phyloP scores from a whole-genome alignment of 345 rosid species.

The Geranium rotundifolium region DNA sequence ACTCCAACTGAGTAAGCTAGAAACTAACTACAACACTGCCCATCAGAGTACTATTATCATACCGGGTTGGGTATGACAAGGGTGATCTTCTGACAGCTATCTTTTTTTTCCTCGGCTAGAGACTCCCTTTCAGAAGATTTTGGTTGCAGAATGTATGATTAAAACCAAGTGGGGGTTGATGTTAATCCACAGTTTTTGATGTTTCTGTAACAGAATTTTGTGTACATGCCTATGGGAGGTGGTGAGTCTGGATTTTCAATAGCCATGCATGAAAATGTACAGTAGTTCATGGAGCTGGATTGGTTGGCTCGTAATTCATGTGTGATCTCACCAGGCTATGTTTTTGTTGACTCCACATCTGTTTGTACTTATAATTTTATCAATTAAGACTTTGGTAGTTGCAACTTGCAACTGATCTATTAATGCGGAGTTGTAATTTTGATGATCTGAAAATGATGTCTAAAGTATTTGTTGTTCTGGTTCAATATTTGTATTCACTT shows the following conservation, averaged over 20 bases:
- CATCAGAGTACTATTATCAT: slow-evolving; percentile 15
- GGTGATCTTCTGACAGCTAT: slow-evolving; percentile 28
- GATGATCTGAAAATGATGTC: neutral
- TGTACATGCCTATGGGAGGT: slow-evolving; percentile 14
- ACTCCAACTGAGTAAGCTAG: slow-evolving; percentile 22
- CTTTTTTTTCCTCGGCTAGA: slow-evolving; percentile 21
- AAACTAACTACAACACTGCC: slow-evolving; percentile 27
- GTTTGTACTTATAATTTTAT: neutral
- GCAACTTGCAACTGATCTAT: neutral
- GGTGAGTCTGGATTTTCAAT: slow-evolving; percentile 30
- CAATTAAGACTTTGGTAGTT: neutral
- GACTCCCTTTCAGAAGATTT: slow-evolving; percentile 19
- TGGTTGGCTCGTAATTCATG: neutral
- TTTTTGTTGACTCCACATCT: neutral
- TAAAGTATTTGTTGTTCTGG: too few relatives aligned
- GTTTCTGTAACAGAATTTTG: slow-evolving; percentile 11
- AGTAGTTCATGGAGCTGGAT: neutral
- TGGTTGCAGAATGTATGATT: slow-evolving; percentile 16
- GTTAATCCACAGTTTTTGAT: slow-evolving; percentile 16
- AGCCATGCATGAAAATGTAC: neutral
- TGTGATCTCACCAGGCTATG: neutral
- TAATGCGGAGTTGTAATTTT: too few relatives aligned
- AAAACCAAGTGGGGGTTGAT: slow-evolving; percentile 19
- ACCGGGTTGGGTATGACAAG: slow-evolving; percentile 23
- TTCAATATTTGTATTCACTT: too few relatives aligned